Conservation (phyloP, 805 yeast genomes). For the Saccharomycopsis selenospora region DNA sequence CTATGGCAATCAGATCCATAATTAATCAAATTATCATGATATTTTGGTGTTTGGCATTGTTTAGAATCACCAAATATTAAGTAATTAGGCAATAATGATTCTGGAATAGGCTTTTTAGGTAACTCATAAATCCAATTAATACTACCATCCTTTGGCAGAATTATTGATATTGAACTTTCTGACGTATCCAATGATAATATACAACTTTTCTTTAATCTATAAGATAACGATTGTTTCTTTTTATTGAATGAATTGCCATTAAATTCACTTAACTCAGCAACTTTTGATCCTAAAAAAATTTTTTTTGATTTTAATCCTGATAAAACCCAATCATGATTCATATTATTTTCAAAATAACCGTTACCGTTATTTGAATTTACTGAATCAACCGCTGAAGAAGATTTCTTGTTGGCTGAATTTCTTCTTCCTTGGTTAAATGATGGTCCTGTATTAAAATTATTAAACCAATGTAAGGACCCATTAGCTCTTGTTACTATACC, state of each 20-base stretch:
- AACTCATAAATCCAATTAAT: constrained; percentile 34
- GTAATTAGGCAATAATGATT: constrained; percentile 25
- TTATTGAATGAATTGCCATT: background rate
- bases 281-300: constrained; percentile 25
- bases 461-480: constrained; percentile 61
- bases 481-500: constrained; percentile 45
- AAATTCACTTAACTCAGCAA: constrained; percentile 24
- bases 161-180: constrained; percentile 19
- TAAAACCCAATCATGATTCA: constrained; percentile 39
- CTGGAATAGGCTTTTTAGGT: constrained; percentile 30
- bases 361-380: constrained; percentile 11
- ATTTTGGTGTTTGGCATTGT: background rate
- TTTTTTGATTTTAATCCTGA: constrained; percentile 29
- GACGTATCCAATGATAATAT: constrained; percentile 4
- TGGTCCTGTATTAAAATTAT: constrained; percentile 4
- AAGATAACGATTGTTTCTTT: background rate
- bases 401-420: constrained; percentile 14
- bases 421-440: background rate
- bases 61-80: background rate
- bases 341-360: constrained; percentile 16
- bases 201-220: background rate
- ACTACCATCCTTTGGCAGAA: constrained; percentile 26
- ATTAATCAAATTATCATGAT: background rate
- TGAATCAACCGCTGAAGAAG: background rate
- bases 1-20: constrained; percentile 4